Percentiles rank a stretch among this genome's conserved stretches.
phyloP scores from a whole-genome alignment of 2,329 filamentous ascomycete species.

The Nothomitra cinnamomea region DNA sequence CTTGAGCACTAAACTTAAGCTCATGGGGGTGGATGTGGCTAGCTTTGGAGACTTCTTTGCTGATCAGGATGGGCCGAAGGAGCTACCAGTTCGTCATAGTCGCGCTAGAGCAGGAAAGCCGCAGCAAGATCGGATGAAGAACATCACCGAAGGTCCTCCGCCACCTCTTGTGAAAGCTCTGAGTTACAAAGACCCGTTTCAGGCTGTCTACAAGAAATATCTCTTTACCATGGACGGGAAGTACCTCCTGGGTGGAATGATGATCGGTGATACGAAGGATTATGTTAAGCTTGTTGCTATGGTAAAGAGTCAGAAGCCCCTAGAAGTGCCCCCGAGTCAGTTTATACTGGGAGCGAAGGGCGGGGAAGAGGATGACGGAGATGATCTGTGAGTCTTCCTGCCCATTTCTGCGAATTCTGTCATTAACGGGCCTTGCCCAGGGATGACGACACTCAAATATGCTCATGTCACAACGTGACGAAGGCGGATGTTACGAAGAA shows the following conservation, averaged over 20 bases:
- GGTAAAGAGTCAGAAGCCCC: slow-evolving; percentile 65
- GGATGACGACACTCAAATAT: slow-evolving; percentile 73
- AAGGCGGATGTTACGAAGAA: slow-evolving; percentile 61
- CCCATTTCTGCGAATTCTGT: neutral
- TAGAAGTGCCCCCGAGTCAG: slow-evolving; percentile 64
- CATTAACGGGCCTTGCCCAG: slow-evolving; percentile 14
- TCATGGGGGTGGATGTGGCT: slow-evolving; percentile 78
- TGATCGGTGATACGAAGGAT: slow-evolving; percentile 85
- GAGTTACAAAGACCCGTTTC: slow-evolving; percentile 78
- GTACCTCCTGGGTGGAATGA: slow-evolving; percentile 86
- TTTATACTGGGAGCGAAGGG: slow-evolving; percentile 67
- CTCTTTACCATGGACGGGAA: slow-evolving; percentile 81
- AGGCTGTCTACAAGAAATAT: slow-evolving; percentile 85
- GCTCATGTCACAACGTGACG: slow-evolving; percentile 82
- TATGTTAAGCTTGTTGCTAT: slow-evolving; percentile 79
- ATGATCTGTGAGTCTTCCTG: slow-evolving; percentile 41
- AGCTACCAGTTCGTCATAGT: slow-evolving; percentile 40
- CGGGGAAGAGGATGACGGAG: slow-evolving; percentile 54
- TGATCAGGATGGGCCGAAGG: slow-evolving; percentile 64
- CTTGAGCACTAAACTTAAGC: slow-evolving; percentile 79
- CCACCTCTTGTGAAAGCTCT: slow-evolving; percentile 58
- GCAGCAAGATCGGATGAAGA: slow-evolving; percentile 30
- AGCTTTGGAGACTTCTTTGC: slow-evolving; percentile 92
- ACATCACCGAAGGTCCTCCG: slow-evolving; percentile 35
- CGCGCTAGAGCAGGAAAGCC: slow-evolving; percentile 29